A percentile compares a stretch with the other conserved stretches of the same genome.
These are phyloP conservation scores for Echinochloa phyllopogon DNA, from an alignment of 176 grass and related monocot genomes.

Conservation along the genomic window DNA sequence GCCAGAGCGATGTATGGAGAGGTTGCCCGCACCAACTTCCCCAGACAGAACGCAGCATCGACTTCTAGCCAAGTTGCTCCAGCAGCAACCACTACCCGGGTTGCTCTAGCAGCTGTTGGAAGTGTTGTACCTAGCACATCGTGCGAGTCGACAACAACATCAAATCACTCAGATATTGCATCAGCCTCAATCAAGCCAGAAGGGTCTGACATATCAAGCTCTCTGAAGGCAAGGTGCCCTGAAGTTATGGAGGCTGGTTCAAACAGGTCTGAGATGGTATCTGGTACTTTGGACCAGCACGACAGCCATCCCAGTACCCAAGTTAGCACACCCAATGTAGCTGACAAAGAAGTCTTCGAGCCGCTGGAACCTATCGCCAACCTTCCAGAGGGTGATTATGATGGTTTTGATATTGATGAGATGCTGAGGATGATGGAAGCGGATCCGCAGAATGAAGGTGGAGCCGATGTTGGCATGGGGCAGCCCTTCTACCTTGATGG, in stretches of 20 bases:
- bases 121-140: slow-evolving; percentile 14
- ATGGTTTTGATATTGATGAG: slow-evolving; percentile 53
- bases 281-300: not conserved
- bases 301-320: not conserved
- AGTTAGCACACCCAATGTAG: not conserved
- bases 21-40: slow-evolving; percentile 68
- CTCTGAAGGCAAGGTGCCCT: not conserved
- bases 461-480: not conserved
- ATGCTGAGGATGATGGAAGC: slow-evolving; percentile 67
- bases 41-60: not conserved
- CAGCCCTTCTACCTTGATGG: slow-evolving; percentile 26
- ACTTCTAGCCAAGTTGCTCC: not conserved
- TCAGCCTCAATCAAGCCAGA: slow-evolving; percentile 14
- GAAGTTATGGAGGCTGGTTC: not conserved
- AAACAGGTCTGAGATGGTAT: not conserved
- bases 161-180: slow-evolving; percentile 21
- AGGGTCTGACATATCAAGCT: slow-evolving; percentile 17
- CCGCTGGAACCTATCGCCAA: slow-evolving; percentile 60
- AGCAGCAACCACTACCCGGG: not conserved
- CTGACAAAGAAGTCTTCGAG: slow-evolving; percentile 41
- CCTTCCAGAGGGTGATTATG: slow-evolving; percentile 23
- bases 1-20: slow-evolving; percentile 89
- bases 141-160: slow-evolving; percentile 58
- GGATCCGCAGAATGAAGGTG: slow-evolving; percentile 43
- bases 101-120: slow-evolving; percentile 1